phyloP scores from a whole-genome alignment of 164 flowering plant species.

The Kalanchoe fedtschenkoi region DNA sequence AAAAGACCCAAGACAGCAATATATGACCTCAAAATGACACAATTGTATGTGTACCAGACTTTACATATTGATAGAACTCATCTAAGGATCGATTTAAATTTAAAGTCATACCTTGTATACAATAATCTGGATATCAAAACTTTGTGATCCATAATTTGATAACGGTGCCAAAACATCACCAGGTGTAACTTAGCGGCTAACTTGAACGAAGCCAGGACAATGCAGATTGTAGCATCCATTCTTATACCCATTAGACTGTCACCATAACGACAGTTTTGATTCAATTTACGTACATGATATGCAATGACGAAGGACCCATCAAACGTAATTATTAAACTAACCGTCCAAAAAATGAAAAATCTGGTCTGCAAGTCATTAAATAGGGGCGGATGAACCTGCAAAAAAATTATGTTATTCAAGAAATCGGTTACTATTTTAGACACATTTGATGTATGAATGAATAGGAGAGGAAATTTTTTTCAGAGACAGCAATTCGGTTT shows the following conservation, averaged over 20 bases:
- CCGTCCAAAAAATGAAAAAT: conserved; percentile 18
- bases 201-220: conserved; percentile 23
- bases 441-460: not conserved
- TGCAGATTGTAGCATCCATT: conserved; percentile 17
- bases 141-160: conserved; percentile 8
- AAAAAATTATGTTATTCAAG: not conserved
- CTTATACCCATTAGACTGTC: conserved; percentile 14
- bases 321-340: not conserved
- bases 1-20: not conserved
- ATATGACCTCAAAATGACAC: not conserved
- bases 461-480: no score
- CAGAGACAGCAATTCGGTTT: not conserved
- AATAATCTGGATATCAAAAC: conserved; percentile 4
- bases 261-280: not conserved
- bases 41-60: no score
- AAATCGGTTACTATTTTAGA: not conserved
- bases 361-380: conserved; percentile 12
- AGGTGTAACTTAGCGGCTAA: conserved; percentile 9
- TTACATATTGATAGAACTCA: no score
- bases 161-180: conserved; percentile 13
- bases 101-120: conserved; percentile 19
- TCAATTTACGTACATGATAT: not conserved
- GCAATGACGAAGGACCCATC: not conserved
- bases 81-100: no score
- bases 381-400: conserved; percentile 15